phyloP scores from a whole-genome alignment of 2,329 filamentous ascomycete species.

The Zymoseptoria brevis region DNA sequence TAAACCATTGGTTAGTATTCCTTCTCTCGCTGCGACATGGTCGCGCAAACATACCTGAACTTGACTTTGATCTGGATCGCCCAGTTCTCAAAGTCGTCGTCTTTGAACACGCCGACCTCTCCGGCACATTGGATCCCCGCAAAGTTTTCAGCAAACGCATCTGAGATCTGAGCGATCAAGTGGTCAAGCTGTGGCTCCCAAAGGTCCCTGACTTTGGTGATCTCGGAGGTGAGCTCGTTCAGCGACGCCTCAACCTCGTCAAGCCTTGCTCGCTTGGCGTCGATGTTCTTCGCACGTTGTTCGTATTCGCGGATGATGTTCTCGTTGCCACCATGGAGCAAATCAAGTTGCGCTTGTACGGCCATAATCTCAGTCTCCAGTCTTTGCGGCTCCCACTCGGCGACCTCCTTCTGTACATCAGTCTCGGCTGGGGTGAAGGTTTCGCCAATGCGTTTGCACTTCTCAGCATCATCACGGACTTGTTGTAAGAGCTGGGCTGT shows the following conservation, averaged over 20 bases:
- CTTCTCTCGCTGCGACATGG: background rate
- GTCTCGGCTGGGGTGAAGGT: constrained; percentile 21
- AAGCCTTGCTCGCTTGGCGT: constrained; percentile 47
- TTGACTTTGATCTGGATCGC: constrained; percentile 89
- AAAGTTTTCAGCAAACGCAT: constrained; percentile 89
- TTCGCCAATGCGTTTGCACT: constrained; percentile 16
- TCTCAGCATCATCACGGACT: constrained; percentile 12
- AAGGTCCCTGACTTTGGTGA: constrained; percentile 56
- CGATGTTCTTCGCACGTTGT: constrained; percentile 61
- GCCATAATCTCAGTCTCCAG: constrained; percentile 67
- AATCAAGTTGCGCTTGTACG: constrained; percentile 66
- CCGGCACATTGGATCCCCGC: constrained; percentile 89
- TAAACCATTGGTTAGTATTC: background rate
- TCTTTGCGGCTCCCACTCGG: constrained; percentile 31
- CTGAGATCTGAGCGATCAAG: constrained; percentile 72
- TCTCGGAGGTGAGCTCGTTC: constrained; percentile 48
- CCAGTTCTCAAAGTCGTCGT: constrained; percentile 86
- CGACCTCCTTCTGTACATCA: constrained; percentile 20
- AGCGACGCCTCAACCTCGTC: constrained; percentile 49
- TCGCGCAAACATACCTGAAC: constrained; percentile 59
- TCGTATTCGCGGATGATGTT: constrained; percentile 71
- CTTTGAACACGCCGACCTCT: constrained; percentile 80
- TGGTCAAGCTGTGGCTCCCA: constrained; percentile 82
- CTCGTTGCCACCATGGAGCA: constrained; percentile 65
- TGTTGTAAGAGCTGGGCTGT: constrained; percentile 1